Conservation (phyloP, 306 rosid genomes). For the Medicago lupulina region DNA sequence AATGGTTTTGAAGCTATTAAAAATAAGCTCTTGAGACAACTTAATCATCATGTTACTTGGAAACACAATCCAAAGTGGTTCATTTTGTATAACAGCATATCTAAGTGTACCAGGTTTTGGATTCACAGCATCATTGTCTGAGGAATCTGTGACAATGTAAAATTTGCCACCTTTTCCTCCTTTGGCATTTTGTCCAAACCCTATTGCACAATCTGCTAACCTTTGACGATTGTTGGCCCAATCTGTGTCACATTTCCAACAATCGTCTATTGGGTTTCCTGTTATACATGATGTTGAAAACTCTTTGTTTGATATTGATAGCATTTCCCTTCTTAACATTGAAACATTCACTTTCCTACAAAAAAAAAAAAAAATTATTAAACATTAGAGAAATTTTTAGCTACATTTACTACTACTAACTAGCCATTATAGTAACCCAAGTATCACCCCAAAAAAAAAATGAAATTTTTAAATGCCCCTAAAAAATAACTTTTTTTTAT, state of each 20-base stretch:
- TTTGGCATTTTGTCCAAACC: constrained; percentile 84
- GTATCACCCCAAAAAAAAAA: background rate
- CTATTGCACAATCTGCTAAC: constrained; percentile 88
- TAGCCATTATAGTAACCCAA: background rate
- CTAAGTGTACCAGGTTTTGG: constrained; percentile 84
- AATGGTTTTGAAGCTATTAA: constrained; percentile 83
- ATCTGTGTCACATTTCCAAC: constrained; percentile 94
- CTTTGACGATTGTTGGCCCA: constrained; percentile 90
- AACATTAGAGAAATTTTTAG: background rate
- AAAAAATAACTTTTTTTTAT: background rate
- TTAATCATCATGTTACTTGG: constrained; percentile 76
- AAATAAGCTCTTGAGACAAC: constrained; percentile 87
- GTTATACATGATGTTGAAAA: constrained; percentile 61
- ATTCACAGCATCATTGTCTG: constrained; percentile 81
- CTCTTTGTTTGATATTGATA: constrained; percentile 50
- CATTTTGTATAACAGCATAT: constrained; percentile 73
- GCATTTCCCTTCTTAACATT: constrained; percentile 71
- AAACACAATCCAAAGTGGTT: constrained; percentile 88
- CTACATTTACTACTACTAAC: background rate
- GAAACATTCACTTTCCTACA: constrained; percentile 83
- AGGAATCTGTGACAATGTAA: constrained; percentile 76
- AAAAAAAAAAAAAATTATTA: background rate
- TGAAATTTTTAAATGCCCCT: background rate
- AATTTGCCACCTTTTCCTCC: constrained; percentile 90
- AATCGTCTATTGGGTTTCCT: constrained; percentile 94